Evolutionary conservation across 2,329 filamentous ascomycete species (phyloP).

Genomic region (Ramularia collo-cygni): DNA sequence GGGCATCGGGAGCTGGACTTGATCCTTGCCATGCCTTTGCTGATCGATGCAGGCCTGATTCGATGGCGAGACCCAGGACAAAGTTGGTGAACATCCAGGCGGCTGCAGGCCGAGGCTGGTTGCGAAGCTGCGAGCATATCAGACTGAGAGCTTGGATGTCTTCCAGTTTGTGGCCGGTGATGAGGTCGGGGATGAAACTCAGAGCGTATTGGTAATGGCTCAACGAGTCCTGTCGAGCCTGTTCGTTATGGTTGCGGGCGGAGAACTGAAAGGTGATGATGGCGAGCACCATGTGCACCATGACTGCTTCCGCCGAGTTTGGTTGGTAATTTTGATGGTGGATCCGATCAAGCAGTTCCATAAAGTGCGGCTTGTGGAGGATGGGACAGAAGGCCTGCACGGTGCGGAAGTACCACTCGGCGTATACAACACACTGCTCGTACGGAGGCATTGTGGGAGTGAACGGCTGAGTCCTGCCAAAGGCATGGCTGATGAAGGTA

Average conservation of each 20-base stretch:
- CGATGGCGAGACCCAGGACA: constrained; percentile 62
- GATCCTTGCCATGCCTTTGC: constrained; percentile 50
- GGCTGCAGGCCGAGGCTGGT: constrained; percentile 71
- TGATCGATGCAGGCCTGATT: constrained; percentile 69
- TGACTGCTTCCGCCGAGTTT: constrained; percentile 58
- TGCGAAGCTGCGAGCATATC: constrained; percentile 65
- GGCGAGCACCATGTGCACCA: constrained; percentile 72
- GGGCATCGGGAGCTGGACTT: constrained; percentile 46
- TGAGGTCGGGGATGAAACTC: constrained; percentile 60
- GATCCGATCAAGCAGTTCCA: constrained; percentile 59
- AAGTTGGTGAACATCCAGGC: constrained; percentile 62
- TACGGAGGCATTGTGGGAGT: constrained; percentile 56
- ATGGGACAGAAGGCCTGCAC: constrained; percentile 67
- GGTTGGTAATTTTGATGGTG: constrained; percentile 59
- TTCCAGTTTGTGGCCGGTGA: constrained; percentile 54
- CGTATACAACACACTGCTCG: constrained; percentile 60
- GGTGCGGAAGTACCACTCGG: constrained; percentile 68
- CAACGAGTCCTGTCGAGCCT: constrained; percentile 59
- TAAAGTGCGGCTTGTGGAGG: constrained; percentile 68
- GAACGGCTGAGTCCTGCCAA: constrained; percentile 51
- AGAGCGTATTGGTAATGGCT: constrained; percentile 72
- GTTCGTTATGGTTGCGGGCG: constrained; percentile 56
- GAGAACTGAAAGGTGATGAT: constrained; percentile 72
- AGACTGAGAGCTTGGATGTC: constrained; percentile 68
- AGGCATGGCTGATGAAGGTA: constrained; percentile 59